Base-by-base conservation (phyloP, 2,329 filamentous ascomycete genomes). In the Diplodia mutila region DNA sequence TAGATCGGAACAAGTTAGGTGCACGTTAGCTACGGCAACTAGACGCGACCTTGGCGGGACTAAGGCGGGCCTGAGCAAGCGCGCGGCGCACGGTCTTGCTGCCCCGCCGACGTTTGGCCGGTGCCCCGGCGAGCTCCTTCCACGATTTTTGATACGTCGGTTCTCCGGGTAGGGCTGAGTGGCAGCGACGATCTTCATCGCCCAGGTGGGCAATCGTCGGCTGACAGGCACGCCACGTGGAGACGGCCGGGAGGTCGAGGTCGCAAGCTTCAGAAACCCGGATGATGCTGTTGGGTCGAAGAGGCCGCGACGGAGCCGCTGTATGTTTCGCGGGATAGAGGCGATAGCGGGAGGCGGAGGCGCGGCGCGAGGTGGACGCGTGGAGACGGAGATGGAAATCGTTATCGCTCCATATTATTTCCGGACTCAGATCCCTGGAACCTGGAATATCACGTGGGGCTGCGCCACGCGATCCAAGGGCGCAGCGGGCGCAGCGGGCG, bases 91-190 rank as follows among this genome's bases (percentile, higher is more conserved):
- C n/a, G n/a, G n/a, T n/a, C n/a, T n/a, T n/a, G n/a, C n/a, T n/a
- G n/a, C n/a, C n/a, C n/a, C n/a, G n/a, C n/a, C n/a, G n/a, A n/a
- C n/a, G n/a, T n/a, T n/a, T n/a, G n/a, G n/a, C n/a, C n/a, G n/a
- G n/a, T n/a, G n/a, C n/a, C n/a, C n/a, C n/a, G n/a, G n/a, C n/a
- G n/a, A n/a, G n/a, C n/a, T n/a, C n/a, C n/a, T n/a, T n/a, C n/a
- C n/a, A n/a, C n/a, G n/a, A n/a, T n/a, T 16, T 21, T n/a, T 46
- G 42, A 51, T 63, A 48, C 57, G 37, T 51, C 46, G 23, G 27
- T 37, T 63, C 18, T 61, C 59, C 59, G 59, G 57, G 59, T 63
- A 63, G 34, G 59, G 59, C 59, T 63, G 59, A 63, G 59, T 46
- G 42, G 42, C 42, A 46, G 7, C 39, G 39, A 42, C 39, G 18